Evolutionary conservation across 352 stramenopile genomes (phyloP), one percentile per base, ranked within the genome.

Genomic region (Globisporangium emineosum): DNA sequence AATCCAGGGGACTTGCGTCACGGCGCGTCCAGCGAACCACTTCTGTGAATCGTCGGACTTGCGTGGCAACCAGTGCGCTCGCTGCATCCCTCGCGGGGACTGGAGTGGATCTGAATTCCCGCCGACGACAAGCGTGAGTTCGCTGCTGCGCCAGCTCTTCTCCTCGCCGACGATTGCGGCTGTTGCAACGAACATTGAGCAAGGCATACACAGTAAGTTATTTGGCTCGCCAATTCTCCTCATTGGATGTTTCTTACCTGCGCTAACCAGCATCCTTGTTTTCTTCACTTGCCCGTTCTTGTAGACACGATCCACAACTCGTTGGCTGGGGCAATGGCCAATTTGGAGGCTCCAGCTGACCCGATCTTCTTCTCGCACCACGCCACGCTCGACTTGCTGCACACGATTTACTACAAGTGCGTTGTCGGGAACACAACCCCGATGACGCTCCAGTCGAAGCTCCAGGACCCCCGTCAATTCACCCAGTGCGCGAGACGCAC

Each of bases 361-460:
- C 86, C 86, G 7, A 93, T 96, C 58, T 96, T 96, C 73, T 96
- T 79, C 58, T 94, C 86, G 32, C 88, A 96, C 58, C 88, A 96
- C 70, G 74, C 86, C 29, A 72, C 79, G n/a, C 75, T 96, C 57
- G 88, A 96, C 60, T 62, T 94, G 50, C 69, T 96, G 35, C 87
- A 95, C 70, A 87, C 83, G 10, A 92, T 95, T 61, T 94, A 84
- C 74, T 83, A 90, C 72, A 86, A 96, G 56, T 96, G 88, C 45
- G 68, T 80, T 6, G 70, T 94, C 25, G 85, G 83, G 42, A 89
- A 93, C 70, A 70, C 74, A 1, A 70, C 71, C 23, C 72, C 76
- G 15, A 71, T 89, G 65, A 35, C 81, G 10, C 57, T 92, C 21
- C 71, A 77, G 45, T 59, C 78, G 59, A 89, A 91, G 64, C 50